Base-by-base conservation (phyloP, 169 alveolate species). In the Theileria parva region DNA sequence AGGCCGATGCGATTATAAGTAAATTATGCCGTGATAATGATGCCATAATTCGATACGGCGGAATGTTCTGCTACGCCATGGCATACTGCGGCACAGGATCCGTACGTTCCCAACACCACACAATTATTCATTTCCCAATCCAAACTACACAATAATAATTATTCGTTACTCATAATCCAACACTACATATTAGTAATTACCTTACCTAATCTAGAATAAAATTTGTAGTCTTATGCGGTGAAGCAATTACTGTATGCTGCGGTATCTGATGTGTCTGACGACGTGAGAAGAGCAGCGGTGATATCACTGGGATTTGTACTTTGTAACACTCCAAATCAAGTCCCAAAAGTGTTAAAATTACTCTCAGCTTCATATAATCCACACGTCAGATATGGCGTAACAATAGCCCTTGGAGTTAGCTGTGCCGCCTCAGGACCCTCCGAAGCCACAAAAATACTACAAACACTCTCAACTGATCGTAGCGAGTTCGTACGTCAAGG, bases 201-300 rank as follows among this genome's bases (percentile, higher is more conserved):
- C 48, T 37, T 37, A 37, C 4, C 48, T 37, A 37, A 6, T 37
- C 4, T 8, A 37, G 8, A 57, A 57, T 57, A 19, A 6, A 57
- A 6, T 6, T 17, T 69, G 17, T 55, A 79, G 86, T 55, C 85
- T 81, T 89, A 61, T 39, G 96, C 98, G 28, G 88, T 98, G 80
- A 96, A 96, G 77, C 96, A 95, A 83, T 94, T 98, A 59, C 86
- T 98, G 28, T 98, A 96, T 81, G 88, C 95, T 67, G 95, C 99
- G 32, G 99, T 98, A 6, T 94, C 98, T 19, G 99, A 98, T 86
- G 99, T 98, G 57, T 94, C 97, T 68, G 99, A 98, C 90, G 99
- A 98, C 90, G 99, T 97, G n/a, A 93, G 99, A 74, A 91, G 99
- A 81, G 99, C 99, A 5, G 99, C 99, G 27, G 98, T 97, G 25